These are phyloP conservation scores for Arctium lappa DNA, from an alignment of 129 eudicot species.

Conservation along the genomic window DNA sequence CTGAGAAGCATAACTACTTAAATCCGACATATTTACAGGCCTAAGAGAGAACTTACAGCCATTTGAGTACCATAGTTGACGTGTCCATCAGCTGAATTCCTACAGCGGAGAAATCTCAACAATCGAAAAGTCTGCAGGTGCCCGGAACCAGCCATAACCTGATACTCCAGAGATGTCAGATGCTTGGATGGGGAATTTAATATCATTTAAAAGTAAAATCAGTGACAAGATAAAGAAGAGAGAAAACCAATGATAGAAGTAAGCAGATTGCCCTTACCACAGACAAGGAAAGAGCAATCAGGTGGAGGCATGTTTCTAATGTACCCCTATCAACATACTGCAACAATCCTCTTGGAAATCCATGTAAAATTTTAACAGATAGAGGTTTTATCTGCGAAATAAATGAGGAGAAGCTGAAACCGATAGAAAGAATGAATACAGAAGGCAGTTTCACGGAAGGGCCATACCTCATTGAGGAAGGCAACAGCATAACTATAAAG, in stretches of 20 bases:
- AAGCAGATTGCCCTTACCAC: constrained; percentile 59
- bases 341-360: constrained; percentile 69
- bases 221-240: not conserved
- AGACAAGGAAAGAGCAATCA: constrained; percentile 82
- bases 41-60: constrained; percentile 59
- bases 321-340: constrained; percentile 88
- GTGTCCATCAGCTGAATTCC: constrained; percentile 80
- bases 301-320: constrained; percentile 93
- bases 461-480: constrained; percentile 80
- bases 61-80: constrained; percentile 82
- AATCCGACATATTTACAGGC: not conserved
- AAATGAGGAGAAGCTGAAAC: constrained; percentile 3
- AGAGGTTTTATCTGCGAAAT: constrained; percentile 82
- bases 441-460: not conserved
- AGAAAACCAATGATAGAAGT: constrained; percentile 5
- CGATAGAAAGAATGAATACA: not conserved
- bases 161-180: constrained; percentile 24
- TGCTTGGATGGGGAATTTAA: not conserved
- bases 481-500: constrained; percentile 76
- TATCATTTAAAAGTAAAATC: not conserved
- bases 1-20: not conserved
- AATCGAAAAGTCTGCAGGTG: constrained; percentile 75
- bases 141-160: constrained; percentile 99
- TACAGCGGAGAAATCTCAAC: constrained; percentile 74
- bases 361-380: constrained; percentile 36